Base-by-base conservation (phyloP, 805 yeast species). In the Ogataea minuta region DNA sequence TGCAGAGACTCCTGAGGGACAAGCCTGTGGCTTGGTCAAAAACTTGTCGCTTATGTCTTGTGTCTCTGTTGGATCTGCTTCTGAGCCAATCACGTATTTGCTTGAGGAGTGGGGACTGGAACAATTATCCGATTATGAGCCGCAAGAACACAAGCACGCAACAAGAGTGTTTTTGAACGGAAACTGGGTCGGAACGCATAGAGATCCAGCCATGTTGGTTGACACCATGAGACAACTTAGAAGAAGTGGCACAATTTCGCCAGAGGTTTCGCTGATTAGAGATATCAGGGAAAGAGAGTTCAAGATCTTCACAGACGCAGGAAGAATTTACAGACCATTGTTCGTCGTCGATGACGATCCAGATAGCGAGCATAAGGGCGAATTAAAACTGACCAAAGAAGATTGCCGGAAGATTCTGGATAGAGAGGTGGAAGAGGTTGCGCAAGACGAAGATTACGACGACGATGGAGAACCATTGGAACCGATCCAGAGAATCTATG, bases 1-100 rank as follows among this genome's bases (percentile, higher is more conserved):
- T 36, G 99, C 99, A 16, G 99, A 93, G 67, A 93, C 99, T 12
- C 99, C 99, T 3, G 99, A 93, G 72, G 99, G 99, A 60, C 99
- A 93, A 71, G 99, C 99, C 24, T 93, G 99, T 84, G 99, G 99
- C 60, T 74, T 93, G 65, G 99, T 93, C 39, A 93, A 93, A 72
- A 93, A 93, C 66, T 72, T 93, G 62, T 90, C 98, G 1, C 71
- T 93, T 52, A 90, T 93, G 98, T 80, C 98, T 1, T 89, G 97
- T 72, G 89, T 93, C 36, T 91, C 99, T 19, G 99, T 93, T 48
- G 99, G 99, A 63, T 78, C 96, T 6, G 87, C 95, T n/a, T 87
- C 96, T 28, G 95, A 88, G 60, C 96, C 97, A 24, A 91, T 93
- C 59, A 75, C 84, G 48, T 85, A 85, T 59, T 84, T 90, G 66